Evolutionary conservation across 1,139 yeast genomes (phyloP).

Genomic region (Eremothecium gossypii): DNA sequence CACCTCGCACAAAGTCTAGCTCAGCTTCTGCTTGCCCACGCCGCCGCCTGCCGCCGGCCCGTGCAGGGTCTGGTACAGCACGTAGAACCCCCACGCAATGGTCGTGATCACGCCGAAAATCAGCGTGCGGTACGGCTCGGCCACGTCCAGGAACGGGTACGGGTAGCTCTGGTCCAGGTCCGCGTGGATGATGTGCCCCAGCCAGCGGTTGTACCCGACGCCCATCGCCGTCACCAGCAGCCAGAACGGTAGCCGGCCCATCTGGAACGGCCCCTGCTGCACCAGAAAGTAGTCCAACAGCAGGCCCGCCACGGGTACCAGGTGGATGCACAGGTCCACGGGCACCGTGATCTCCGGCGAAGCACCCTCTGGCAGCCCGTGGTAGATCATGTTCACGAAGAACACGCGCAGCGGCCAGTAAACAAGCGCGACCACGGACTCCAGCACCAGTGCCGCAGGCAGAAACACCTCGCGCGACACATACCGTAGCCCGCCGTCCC

Average conservation of each 20-base stretch:
- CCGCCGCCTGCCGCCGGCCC: neutral
- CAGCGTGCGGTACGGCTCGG: slow-evolving; percentile 34
- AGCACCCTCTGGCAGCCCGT: slow-evolving; percentile 18
- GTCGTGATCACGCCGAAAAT: slow-evolving; percentile 45
- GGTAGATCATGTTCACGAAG: slow-evolving; percentile 37
- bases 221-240: slow-evolving; percentile 35
- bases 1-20: too few species aligned
- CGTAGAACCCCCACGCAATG: slow-evolving; percentile 34
- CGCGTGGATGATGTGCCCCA: slow-evolving; percentile 41
- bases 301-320: slow-evolving; percentile 46
- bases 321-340: slow-evolving; percentile 50
- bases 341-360: slow-evolving; percentile 36
- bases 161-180: slow-evolving; percentile 47
- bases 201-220: slow-evolving; percentile 43
- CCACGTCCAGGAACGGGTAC: slow-evolving; percentile 55
- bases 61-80: slow-evolving; percentile 21
- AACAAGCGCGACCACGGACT: slow-evolving; percentile 47
- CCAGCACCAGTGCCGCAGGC: slow-evolving; percentile 47
- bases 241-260: slow-evolving; percentile 33
- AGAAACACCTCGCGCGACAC: slow-evolving; percentile 22
- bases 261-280: slow-evolving; percentile 35
- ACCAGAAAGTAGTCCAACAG: slow-evolving; percentile 46
- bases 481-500: slow-evolving; percentile 6
- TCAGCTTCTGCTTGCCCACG: neutral
- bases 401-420: slow-evolving; percentile 61